Base-by-base conservation (phyloP, 352 stramenopile species). In the Elongisporangium undulatum region DNA sequence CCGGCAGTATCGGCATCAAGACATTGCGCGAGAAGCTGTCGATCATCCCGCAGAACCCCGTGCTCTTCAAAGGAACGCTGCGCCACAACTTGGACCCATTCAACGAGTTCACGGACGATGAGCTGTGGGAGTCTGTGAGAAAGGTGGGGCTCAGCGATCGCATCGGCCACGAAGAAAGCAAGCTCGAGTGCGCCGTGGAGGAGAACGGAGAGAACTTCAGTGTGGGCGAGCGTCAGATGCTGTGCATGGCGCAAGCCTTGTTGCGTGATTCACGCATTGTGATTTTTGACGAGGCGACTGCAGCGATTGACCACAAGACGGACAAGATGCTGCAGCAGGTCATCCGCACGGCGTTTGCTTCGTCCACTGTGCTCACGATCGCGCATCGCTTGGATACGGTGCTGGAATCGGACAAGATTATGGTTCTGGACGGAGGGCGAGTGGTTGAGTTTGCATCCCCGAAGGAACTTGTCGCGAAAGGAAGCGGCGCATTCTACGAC, bases 311-410 rank as follows among this genome's bases (percentile, higher is more conserved):
- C 59, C 84, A 95, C 59, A 83, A 79, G 13, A 98, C 79, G 7
- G 85, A 93, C 55, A 55, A 74, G 45, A 45, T 45, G 16, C 60
- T 94, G 34, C 83, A 95, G 57, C 51, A 69, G 13, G 71, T 89
- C 15, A 97, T 98, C 61, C 79, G 75, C 19, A 64, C 65, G n/a
- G 75, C 75, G 10, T 99, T 99, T 62, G 67, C 62, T 10, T 59
- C 84, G 15, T 97, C 84, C 17, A 99, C 97, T 0, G 73, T 98
- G 49, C 64, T 99, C 1, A 98, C 94, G 1, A 98, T 99, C 54
- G 97, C 97, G 19, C 96, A 99, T 75, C 85, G 97, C 0, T 64
- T 99, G n/a, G 84, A 99, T 60, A 99, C 96, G 7, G 94, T 99
- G 29, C 90, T 99, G 67, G 93, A 99, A 68, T 72, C 71, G n/a